These are phyloP conservation scores for Musa beccarii DNA, from an alignment of 176 grass and related monocot species.

Conservation along the genomic window DNA sequence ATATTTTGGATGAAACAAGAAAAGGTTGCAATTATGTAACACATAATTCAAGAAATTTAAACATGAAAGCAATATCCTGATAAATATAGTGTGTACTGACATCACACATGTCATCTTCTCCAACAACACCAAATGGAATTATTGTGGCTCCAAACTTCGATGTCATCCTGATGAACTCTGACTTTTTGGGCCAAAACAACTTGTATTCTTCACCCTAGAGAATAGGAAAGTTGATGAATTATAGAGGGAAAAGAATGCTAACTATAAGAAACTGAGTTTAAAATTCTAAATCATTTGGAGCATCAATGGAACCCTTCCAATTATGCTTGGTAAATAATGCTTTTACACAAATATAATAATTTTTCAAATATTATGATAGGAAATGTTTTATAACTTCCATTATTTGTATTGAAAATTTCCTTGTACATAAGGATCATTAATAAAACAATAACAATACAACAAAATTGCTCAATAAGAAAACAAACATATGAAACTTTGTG, in stretches of 20 bases:
- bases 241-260: background rate
- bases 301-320: background rate
- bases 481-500: too few species aligned
- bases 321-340: too few species aligned
- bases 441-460: too few species aligned
- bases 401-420: too few species aligned
- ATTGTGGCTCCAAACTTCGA: slow-evolving; percentile 82
- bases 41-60: background rate
- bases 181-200: slow-evolving; percentile 76
- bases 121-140: slow-evolving; percentile 82
- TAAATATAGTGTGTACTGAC: slow-evolving; percentile 30
- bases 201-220: slow-evolving; percentile 79
- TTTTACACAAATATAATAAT: too few species aligned
- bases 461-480: too few species aligned
- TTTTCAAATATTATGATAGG: too few species aligned
- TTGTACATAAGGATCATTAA: too few species aligned
- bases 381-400: too few species aligned
- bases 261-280: background rate
- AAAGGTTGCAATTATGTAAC: background rate
- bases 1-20: background rate
- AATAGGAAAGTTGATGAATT: slow-evolving; percentile 11
- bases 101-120: slow-evolving; percentile 82
- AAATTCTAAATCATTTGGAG: background rate
- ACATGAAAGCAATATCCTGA: background rate
- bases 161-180: slow-evolving; percentile 94